These are phyloP conservation scores for Diplodia sapinea DNA, from an alignment of 2,329 filamentous ascomycete species.

Conservation along the genomic window DNA sequence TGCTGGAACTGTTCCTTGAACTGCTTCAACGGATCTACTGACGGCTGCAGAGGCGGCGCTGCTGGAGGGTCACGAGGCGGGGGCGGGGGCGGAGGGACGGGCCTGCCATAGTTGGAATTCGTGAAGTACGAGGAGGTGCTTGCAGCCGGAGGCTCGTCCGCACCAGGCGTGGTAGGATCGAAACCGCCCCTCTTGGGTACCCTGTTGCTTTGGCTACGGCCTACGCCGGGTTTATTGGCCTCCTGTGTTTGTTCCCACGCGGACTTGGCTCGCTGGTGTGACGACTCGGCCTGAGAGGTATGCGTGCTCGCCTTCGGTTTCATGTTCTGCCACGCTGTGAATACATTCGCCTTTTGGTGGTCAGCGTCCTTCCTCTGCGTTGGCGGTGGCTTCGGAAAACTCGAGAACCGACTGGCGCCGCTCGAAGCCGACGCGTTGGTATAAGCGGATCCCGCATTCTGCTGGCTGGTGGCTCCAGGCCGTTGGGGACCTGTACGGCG, in stretches of 20 bases:
- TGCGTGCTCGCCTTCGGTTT: conserved; percentile 42
- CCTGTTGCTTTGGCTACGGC: conserved; percentile 47
- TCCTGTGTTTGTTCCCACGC: conserved; percentile 36
- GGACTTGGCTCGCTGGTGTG: conserved; percentile 29
- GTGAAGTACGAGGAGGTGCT: conserved; percentile 58
- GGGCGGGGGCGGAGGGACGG: conserved; percentile 37
- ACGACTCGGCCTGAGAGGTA: conserved; percentile 3
- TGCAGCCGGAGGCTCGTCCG: conserved; percentile 63
- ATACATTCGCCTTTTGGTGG: conserved; percentile 51
- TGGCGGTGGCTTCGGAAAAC: conserved; percentile 49
- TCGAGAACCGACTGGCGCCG: conserved; percentile 54
- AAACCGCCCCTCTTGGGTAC: conserved; percentile 63
- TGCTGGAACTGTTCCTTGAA: conserved; percentile 40
- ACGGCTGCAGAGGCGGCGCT: conserved; percentile 41
- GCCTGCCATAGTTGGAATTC: conserved; percentile 35
- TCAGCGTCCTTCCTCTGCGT: conserved; percentile 42
- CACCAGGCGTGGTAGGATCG: conserved; percentile 63
- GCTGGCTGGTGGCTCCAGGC: conserved; percentile 38
- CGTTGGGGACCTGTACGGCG: conserved; percentile 48
- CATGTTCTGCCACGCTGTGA: conserved; percentile 59
- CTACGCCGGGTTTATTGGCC: conserved; percentile 42
- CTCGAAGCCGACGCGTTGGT: conserved; percentile 36
- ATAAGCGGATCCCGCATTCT: conserved; percentile 37
- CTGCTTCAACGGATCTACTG: conserved; percentile 47
- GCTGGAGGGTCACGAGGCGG: conserved; percentile 11